Conservation (phyloP, 2,329 filamentous ascomycete genomes). For the Pseudogymnoascus sp. region DNA sequence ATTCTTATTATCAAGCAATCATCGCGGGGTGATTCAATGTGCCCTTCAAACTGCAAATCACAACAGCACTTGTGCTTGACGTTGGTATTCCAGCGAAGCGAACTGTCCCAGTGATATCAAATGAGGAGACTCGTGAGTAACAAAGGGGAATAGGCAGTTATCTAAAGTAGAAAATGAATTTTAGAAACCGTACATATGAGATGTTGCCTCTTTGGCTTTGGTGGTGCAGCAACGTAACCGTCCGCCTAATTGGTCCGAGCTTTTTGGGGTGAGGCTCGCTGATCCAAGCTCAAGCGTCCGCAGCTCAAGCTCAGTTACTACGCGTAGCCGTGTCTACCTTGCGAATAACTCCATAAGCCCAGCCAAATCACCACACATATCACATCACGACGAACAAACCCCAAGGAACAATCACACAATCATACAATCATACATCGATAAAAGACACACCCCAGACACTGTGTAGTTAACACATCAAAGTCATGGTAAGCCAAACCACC, state of each 20-base stretch:
- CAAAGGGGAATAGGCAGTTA: background rate
- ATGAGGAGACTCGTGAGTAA: background rate
- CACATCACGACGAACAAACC: background rate
- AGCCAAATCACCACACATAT: constrained; percentile 8
- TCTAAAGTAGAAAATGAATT: background rate
- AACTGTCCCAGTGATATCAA: background rate
- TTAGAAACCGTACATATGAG: background rate
- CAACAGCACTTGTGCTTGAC: background rate
- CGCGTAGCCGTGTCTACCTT: constrained; percentile 27
- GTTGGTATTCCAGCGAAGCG: background rate
- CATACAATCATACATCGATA: background rate
- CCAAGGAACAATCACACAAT: background rate
- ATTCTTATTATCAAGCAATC: constrained; percentile 20
- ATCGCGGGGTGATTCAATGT: constrained; percentile 23
- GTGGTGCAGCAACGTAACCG: background rate
- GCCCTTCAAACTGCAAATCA: background rate
- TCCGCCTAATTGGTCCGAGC: constrained; percentile 9
- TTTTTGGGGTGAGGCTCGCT: constrained; percentile 1
- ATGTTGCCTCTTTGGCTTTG: background rate
- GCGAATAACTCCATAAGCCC: constrained; percentile 12
- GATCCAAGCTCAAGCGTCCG: constrained; percentile 4
- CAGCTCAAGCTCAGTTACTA: constrained; percentile 9
- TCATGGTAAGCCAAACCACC: constrained; percentile 22
- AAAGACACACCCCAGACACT: background rate
- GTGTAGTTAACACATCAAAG: constrained; percentile 12